Evolutionary conservation across 306 rosid genomes (phyloP).

Genomic region (Prunus davidiana): DNA sequence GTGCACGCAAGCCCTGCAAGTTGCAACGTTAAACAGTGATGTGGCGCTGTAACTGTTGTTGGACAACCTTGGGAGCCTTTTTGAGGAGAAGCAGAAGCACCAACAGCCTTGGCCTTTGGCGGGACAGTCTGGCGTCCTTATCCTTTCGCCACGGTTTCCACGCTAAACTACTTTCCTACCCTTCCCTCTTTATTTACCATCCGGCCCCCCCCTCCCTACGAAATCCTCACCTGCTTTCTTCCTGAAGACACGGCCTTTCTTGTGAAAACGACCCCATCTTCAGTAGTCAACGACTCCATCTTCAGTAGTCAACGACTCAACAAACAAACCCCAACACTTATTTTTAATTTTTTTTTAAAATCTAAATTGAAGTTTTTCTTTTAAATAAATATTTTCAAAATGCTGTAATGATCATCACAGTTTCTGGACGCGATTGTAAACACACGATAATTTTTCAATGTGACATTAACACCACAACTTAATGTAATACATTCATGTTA

Average conservation of each 20-base stretch:
- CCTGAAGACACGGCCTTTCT: not conserved
- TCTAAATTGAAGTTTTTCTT: too few species aligned
- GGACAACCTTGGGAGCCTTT: slow-evolving; percentile 7
- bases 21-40: slow-evolving; percentile 6
- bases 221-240: not conserved
- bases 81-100: not conserved
- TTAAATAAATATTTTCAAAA: too few species aligned
- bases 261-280: not conserved
- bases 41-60: not conserved
- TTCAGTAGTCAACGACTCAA: not conserved
- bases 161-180: slow-evolving; percentile 46
- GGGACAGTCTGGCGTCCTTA: slow-evolving; percentile 82
- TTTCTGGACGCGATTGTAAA: too few species aligned
- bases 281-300: not conserved
- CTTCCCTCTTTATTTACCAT: slow-evolving; percentile 17
- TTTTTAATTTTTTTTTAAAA: too few species aligned
- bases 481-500: too few species aligned
- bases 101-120: slow-evolving; percentile 56
- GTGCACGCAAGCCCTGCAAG: not conserved
- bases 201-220: slow-evolving; percentile 19
- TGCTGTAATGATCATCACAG: too few species aligned
- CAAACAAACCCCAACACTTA: too few species aligned
- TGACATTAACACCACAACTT: too few species aligned
- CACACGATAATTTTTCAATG: too few species aligned
- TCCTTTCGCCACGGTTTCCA: slow-evolving; percentile 39